Conservation (phyloP, 2,329 filamentous ascomycete genomes). For the Uncinocarpus reesii region DNA sequence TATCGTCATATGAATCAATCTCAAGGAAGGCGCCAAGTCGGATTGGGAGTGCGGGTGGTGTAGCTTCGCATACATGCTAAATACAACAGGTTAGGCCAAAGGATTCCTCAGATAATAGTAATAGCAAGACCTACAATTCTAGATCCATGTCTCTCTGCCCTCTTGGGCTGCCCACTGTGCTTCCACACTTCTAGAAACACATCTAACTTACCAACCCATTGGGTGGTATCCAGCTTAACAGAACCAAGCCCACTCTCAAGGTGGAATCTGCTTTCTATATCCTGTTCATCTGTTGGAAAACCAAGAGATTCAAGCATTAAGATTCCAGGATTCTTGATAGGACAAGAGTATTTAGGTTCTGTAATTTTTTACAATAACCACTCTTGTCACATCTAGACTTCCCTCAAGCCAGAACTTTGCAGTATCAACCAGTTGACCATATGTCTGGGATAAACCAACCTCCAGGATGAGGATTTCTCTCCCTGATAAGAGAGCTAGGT, state of each 20-base stretch:
- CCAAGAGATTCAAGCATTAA: slow-evolving; percentile 1
- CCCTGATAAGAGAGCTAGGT: slow-evolving; percentile 3
- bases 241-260: slow-evolving; percentile 3
- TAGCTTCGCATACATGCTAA: background rate
- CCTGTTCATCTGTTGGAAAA: background rate
- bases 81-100: slow-evolving; percentile 4
- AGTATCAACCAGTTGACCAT: background rate
- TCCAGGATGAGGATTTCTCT: background rate
- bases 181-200: slow-evolving; percentile 5
- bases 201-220: slow-evolving; percentile 2
- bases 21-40: slow-evolving; percentile 1
- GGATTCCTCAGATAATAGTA: background rate
- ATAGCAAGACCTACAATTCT: slow-evolving; percentile 1
- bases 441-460: slow-evolving; percentile 1
- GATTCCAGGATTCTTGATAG: background rate
- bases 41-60: background rate
- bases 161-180: background rate
- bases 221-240: slow-evolving; percentile 2
- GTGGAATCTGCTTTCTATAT: slow-evolving; percentile 1
- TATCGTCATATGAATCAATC: background rate
- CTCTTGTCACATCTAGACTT: slow-evolving; percentile 3
- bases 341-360: slow-evolving; percentile 1
- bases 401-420: slow-evolving; percentile 3
- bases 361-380: slow-evolving; percentile 2
- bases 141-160: background rate